A percentile compares a stretch with the other conserved stretches of the same genome.
Conservation (phyloP, 1,284 basidiomycete species). For the Ceratobasidium sp. region DNA sequence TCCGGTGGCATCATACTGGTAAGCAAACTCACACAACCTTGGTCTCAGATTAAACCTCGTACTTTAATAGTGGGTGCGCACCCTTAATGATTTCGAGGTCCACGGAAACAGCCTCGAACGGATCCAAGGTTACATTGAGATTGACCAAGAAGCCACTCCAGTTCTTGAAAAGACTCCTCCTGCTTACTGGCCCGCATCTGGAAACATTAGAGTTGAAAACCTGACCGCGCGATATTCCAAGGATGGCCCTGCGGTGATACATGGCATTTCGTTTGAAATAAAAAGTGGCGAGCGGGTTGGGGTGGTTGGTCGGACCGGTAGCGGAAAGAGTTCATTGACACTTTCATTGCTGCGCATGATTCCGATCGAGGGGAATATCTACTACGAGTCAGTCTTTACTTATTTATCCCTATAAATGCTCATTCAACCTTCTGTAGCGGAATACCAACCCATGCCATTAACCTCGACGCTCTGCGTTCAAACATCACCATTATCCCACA, state of each 20-base stretch:
- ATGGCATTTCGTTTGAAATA: constrained; percentile 51
- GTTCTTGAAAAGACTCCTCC: constrained; percentile 36
- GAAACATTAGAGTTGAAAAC: constrained; percentile 36
- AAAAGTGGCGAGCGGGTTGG: constrained; percentile 52
- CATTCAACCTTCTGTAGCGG: constrained; percentile 54
- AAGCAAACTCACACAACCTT: not conserved
- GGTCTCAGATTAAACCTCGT: constrained; percentile 38
- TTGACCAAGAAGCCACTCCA: constrained; percentile 38
- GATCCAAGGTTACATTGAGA: constrained; percentile 39
- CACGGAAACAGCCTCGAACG: too few species aligned
- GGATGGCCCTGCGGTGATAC: constrained; percentile 49
- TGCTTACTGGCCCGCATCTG: constrained; percentile 42
- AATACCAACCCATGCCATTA: constrained; percentile 52
- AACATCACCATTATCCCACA: constrained; percentile 56
- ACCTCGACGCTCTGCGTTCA: constrained; percentile 62
- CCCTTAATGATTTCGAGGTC: constrained; percentile 53
- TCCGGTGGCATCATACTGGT: constrained; percentile 1
- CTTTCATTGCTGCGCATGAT: constrained; percentile 52
- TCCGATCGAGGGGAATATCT: constrained; percentile 52
- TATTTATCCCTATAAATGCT: constrained; percentile 65
- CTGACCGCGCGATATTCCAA: too few species aligned
- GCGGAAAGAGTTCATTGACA: constrained; percentile 53
- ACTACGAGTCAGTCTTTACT: constrained; percentile 49
- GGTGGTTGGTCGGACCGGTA: constrained; percentile 58
- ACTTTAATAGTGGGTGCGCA: constrained; percentile 45